Percentiles rank a stretch among this genome's conserved stretches.
Conservation (phyloP, 306 rosid species). For the Acacia crassicarpa region DNA sequence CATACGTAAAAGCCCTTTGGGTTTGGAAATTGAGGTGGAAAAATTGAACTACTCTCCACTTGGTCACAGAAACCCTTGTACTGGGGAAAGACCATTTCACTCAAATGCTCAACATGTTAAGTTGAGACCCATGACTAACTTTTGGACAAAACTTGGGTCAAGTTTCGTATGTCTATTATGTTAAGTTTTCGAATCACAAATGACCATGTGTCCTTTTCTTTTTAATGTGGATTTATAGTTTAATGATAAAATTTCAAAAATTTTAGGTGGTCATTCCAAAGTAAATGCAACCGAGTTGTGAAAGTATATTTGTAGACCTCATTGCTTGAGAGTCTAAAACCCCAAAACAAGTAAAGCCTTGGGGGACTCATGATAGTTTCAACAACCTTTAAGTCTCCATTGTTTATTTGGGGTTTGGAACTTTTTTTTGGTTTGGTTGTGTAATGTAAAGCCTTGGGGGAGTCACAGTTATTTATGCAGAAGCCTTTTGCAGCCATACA, state of each 20-base stretch:
- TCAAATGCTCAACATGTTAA: not conserved
- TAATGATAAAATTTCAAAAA: not conserved
- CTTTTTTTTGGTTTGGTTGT: slow-evolving; percentile 5
- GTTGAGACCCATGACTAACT: not conserved
- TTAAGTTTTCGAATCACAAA: no score
- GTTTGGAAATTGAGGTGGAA: no score
- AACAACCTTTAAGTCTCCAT: not conserved
- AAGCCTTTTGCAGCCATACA: no score
- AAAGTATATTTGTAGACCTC: slow-evolving; percentile 5
- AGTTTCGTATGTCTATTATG: no score
- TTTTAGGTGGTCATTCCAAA: not conserved
- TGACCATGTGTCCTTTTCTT: no score
- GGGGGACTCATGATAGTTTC: slow-evolving; percentile 1
- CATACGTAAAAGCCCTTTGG: no score
- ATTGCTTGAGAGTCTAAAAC: not conserved
- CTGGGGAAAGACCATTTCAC: not conserved
- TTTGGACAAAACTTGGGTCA: no score
- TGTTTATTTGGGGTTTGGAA: not conserved
- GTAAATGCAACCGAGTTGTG: not conserved
- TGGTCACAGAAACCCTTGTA: not conserved
- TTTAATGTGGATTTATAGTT: no score
- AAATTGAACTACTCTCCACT: no score
- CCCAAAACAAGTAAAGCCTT: not conserved
- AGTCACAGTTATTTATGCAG: no score
- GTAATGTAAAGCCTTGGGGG: not conserved